phyloP scores from a whole-genome alignment of 495 filamentous ascomycete species.

The Penicillium malachiteum region DNA sequence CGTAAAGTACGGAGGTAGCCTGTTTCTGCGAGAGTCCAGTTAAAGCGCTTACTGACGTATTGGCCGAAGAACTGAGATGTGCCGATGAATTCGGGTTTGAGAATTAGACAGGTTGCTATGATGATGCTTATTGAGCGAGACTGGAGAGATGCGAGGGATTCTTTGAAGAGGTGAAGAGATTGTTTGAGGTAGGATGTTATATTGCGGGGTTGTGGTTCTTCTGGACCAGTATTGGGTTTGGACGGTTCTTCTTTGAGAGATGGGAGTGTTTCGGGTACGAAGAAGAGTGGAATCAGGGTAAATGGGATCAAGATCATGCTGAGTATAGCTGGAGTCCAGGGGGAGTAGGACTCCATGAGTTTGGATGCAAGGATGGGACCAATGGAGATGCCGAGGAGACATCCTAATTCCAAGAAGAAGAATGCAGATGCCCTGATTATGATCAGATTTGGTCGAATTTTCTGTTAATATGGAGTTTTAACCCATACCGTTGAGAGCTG shows the following conservation, averaged over 20 bases:
- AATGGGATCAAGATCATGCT: neutral
- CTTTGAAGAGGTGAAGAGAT: neutral
- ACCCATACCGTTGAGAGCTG: neutral
- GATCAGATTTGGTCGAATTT: neutral
- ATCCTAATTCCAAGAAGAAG: neutral
- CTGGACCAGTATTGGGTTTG: neutral
- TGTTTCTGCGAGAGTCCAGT: neutral
- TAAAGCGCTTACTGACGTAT: neutral
- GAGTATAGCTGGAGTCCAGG: neutral
- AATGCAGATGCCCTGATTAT: constrained; percentile 1
- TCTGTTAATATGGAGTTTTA: neutral
- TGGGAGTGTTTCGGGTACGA: neutral
- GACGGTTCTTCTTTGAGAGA: neutral
- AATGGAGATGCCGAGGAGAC: neutral
- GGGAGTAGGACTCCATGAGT: neutral
- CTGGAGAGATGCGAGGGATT: neutral
- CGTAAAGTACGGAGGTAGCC: neutral
- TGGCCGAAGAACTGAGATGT: neutral
- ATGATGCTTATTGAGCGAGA: neutral
- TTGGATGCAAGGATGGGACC: neutral
- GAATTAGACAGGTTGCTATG: neutral
- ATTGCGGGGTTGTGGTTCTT: neutral
- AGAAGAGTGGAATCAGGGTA: neutral
- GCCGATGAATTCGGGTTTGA: neutral
- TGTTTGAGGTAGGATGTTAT: neutral